Percentiles rank a stretch among this genome's conserved stretches.
These are phyloP conservation scores for Tulasnella sp. DNA, from an alignment of 768 basidiomycete genomes.

Conservation along the genomic window DNA sequence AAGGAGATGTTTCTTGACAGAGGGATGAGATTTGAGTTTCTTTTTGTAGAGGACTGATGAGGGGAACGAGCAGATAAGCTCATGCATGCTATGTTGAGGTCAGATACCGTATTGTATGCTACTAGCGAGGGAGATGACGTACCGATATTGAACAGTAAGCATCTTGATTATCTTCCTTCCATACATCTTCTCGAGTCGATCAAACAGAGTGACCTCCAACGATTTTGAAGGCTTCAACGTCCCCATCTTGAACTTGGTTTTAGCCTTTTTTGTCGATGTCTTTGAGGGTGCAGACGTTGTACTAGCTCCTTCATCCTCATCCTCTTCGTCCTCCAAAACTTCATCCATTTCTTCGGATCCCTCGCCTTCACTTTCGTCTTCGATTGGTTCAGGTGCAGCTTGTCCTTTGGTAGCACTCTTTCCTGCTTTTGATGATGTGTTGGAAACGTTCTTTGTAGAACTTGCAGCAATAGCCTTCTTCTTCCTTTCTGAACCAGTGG, in stretches of 20 bases:
- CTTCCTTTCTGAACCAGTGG: constrained; percentile 35
- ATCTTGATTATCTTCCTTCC: constrained; percentile 71
- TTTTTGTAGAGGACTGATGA: constrained; percentile 68
- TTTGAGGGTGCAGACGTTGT: neutral
- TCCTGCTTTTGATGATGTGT: neutral
- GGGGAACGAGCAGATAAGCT: constrained; percentile 72
- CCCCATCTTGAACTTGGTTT: constrained; percentile 15
- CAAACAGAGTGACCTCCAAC: constrained; percentile 82
- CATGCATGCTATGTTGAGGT: constrained; percentile 56
- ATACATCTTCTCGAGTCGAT: constrained; percentile 80
- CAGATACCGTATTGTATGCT: neutral
- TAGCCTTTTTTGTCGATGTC: constrained; percentile 4
- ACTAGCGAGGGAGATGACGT: constrained; percentile 14
- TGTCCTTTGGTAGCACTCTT: neutral
- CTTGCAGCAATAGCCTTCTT: constrained; percentile 18
- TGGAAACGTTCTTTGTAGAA: neutral
- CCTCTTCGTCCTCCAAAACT: constrained; percentile 12
- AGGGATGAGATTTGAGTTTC: constrained; percentile 51
- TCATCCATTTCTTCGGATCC: neutral
- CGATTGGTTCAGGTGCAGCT: neutral
- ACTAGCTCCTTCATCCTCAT: constrained; percentile 6
- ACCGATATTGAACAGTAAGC: constrained; percentile 73
- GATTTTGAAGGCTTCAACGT: constrained; percentile 49
- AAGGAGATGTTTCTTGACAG: constrained; percentile 63
- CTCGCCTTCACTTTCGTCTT: constrained; percentile 15